Base-by-base conservation (phyloP, 208 protist genomes). In the Endotrypanum monterogeii region DNA sequence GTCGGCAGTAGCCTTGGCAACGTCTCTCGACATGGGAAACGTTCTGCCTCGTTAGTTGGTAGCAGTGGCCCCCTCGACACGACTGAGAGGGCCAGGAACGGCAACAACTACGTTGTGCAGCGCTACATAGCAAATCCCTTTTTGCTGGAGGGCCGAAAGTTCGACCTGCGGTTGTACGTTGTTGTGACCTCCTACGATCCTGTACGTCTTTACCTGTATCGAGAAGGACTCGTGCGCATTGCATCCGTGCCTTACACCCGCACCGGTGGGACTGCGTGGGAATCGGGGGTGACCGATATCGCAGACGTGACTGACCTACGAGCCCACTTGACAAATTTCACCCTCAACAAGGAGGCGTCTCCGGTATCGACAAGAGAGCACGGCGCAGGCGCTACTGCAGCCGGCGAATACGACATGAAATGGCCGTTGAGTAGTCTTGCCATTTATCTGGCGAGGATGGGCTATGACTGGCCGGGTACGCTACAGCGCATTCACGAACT, bases 151-250 rank as follows among this genome's bases (percentile, higher is more conserved):
- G 92, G 93, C 6, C 93, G 96, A 82, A 98, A 98, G 81, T 97
- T 97, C 68, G 96, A 98, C 70, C 83, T 98, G 30, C 93, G 96
- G 4, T 74, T 98, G 8, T 98, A 98, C 78, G 92, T 96, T 14
- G 82, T 95, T 37, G 90, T 98, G 58, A 98, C 96, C 8, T 91
- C 82, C 25, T 94, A 89, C 74, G 73, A 81, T 52, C 96, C 96
- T 16, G 75, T 98, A 16, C 84, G 89, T 1, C 44, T 89, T 14
- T 98, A 97, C 62, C 56, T 98, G 0, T 98, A 94, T 76, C 28
- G 80, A 20, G 94, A 98, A 68, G 96, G 94, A 0, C 80, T 98
- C 11, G 95, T 96, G 39, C 91, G 96, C 30, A 92, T 98, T 62
- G 91, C 92, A 48, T 92, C 94, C 9, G 58, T 85, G 39, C 82